A percentile compares a stretch with the other conserved stretches of the same genome.
Evolutionary conservation across 176 grass and related monocot genomes (phyloP).

Genomic region (Oryza glumipatula): DNA sequence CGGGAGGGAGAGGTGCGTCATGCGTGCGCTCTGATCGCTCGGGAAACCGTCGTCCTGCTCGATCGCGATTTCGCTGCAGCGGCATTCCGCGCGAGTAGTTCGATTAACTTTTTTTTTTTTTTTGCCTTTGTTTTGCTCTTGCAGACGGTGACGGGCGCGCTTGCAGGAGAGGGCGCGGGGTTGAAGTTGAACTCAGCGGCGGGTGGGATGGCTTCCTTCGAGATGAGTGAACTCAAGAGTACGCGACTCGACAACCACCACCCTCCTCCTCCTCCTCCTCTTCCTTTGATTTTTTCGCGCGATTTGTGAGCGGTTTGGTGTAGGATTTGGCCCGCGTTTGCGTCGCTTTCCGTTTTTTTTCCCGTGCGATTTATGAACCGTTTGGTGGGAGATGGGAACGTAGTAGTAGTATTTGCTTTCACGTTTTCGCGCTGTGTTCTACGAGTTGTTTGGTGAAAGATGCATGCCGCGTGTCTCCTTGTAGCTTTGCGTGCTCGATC

Average conservation of each 20-base stretch:
- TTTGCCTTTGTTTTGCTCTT: not conserved
- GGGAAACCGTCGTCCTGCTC: not conserved
- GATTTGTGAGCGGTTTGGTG: conserved; percentile 25
- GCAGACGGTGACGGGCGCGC: conserved; percentile 26
- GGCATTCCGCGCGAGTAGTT: not conserved
- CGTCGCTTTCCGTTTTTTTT: conserved; percentile 12
- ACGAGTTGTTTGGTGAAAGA: not conserved
- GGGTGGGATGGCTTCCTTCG: conserved; percentile 77
- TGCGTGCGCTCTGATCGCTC: not conserved
- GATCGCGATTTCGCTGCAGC: not conserved
- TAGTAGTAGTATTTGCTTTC: not conserved
- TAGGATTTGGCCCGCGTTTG: conserved; percentile 11
- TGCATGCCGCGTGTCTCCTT: not conserved
- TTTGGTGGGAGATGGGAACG: not conserved
- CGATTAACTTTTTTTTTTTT: not conserved
- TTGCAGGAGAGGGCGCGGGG: conserved; percentile 19
- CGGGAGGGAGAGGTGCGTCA: conserved; percentile 26
- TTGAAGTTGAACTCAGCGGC: not conserved
- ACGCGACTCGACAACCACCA: conserved; percentile 31
- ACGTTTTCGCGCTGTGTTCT: not conserved
- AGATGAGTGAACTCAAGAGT: conserved; percentile 82
- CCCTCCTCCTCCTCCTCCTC: not conserved
- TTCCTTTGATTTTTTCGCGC: not conserved
- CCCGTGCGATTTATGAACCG: not conserved
- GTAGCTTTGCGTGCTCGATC: not conserved